Evolutionary conservation across 495 filamentous ascomycete species (phyloP), one percentile per base, ranked within the genome.

Genomic region (Eremomyces bilateralis): DNA sequence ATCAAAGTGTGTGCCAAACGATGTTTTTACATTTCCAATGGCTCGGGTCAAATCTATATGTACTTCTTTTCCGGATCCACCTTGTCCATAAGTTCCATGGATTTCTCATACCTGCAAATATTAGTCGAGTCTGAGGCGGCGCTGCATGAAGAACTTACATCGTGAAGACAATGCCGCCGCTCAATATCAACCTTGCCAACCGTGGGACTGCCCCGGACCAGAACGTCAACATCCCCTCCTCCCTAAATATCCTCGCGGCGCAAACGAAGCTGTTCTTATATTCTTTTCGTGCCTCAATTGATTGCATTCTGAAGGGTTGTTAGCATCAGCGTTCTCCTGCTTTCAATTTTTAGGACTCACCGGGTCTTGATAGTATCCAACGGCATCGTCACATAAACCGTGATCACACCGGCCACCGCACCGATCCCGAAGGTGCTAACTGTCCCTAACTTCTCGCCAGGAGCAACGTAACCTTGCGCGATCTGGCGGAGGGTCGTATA

Each of bases 91-190:
- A 75, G 45, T 37, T 95, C 90, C 58, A 97, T 94, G 27, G 76
- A 76, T 63, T 95, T 95, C 59, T 97, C 88, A 52, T 97, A 95
- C 69, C 69, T 74, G 39, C 29, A 40, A 31, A 39, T 35, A 46
- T 31, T 47, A 35, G 19, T 38, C 36, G 21, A 32, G 5, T 3
- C 19, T 13, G 15, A 20, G 19, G 11, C 8, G 4, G 4, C 13
- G 25, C 12, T 6, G 8, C 4, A 4, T 11, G 4, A 10, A 28
- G 29, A 31, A 59, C 67, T 39, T 51, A 76, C 84, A 95, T 92
- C 3, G 90, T 83, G 50, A 97, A 97, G 34, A 97, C 90, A 49
- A 97, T 92, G 15, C 88, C 88, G 33, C 88, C 88, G 49, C 82
- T 92, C 60, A 61, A 41, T 40, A 93, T 78, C 41, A 97, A 52